Percentiles rank a stretch among this genome's conserved stretches.
phyloP scores from a whole-genome alignment of 805 yeast species.

The Lipomyces sp. region DNA sequence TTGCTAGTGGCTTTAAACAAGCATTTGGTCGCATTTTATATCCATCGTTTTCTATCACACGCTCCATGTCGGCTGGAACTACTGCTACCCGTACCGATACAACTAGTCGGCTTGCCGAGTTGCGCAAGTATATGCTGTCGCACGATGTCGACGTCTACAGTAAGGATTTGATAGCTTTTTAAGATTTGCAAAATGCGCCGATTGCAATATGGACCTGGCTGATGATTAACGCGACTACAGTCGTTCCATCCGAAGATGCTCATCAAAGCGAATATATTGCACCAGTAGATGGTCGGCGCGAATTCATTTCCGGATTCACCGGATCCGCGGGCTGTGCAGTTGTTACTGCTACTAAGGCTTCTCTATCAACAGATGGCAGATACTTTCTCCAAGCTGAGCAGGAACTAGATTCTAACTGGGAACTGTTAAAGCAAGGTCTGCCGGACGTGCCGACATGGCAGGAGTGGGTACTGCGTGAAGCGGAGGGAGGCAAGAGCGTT shows the following conservation, averaged over 20 bases:
- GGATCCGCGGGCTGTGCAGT: slow-evolving; percentile 94
- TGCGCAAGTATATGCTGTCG: slow-evolving; percentile 63
- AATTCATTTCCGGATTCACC: slow-evolving; percentile 76
- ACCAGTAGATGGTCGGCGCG: slow-evolving; percentile 74
- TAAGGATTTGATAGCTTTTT: slow-evolving; percentile 1
- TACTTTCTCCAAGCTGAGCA: slow-evolving; percentile 87
- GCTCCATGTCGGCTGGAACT: slow-evolving; percentile 12
- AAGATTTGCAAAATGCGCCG: neutral
- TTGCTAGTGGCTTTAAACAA: neutral
- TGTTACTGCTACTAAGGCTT: slow-evolving; percentile 68
- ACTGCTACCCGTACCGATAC: slow-evolving; percentile 20
- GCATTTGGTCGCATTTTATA: neutral
- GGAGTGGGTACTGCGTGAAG: slow-evolving; percentile 64
- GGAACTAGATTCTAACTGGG: slow-evolving; percentile 79
- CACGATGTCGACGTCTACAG: slow-evolving; percentile 66
- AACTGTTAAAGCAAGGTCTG: slow-evolving; percentile 71
- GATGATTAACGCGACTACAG: slow-evolving; percentile 5
- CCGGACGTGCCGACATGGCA: slow-evolving; percentile 75
- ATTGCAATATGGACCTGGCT: neutral
- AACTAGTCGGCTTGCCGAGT: slow-evolving; percentile 48
- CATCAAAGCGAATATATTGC: slow-evolving; percentile 91
- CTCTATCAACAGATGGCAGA: slow-evolving; percentile 89
- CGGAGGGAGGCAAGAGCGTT: slow-evolving; percentile 51
- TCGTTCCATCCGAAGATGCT: slow-evolving; percentile 84
- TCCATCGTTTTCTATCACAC: neutral